Evolutionary conservation across 1,284 basidiomycete species (phyloP).

Genomic region (Cryptococcus depauperatus): DNA sequence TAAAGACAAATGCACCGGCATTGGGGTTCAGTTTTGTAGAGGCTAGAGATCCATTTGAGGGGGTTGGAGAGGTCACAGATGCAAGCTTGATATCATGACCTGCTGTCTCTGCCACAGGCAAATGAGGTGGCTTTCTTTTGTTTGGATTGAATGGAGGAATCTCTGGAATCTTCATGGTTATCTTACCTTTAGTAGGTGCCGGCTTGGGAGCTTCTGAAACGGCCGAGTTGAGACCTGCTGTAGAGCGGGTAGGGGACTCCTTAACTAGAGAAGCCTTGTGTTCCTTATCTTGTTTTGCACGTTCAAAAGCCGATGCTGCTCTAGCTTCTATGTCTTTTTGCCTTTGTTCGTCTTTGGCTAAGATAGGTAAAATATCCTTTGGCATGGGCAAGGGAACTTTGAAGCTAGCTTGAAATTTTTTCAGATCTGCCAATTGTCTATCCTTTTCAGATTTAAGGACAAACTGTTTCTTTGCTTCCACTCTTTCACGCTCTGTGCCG

Average conservation of each 20-base stretch:
- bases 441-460: conserved; percentile 70
- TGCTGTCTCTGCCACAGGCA: conserved; percentile 35
- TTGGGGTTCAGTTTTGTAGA: conserved; percentile 63
- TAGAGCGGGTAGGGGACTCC: conserved; percentile 11
- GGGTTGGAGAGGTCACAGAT: conserved; percentile 46
- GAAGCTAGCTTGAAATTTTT: conserved; percentile 87
- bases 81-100: conserved; percentile 25
- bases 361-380: conserved; percentile 82
- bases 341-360: conserved; percentile 82
- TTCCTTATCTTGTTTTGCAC: conserved; percentile 51
- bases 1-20: conserved; percentile 59
- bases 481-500: conserved; percentile 73
- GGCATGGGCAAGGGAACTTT: conserved; percentile 93
- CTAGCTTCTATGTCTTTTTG: conserved; percentile 73
- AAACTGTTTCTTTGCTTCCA: conserved; percentile 83
- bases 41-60: conserved; percentile 33
- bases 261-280: conserved; percentile 10
- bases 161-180: conserved; percentile 58
- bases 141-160: conserved; percentile 86
- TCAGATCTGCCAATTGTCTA: conserved; percentile 63
- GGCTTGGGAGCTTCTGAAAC: conserved; percentile 31
- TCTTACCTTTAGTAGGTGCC: conserved; percentile 39
- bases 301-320: conserved; percentile 54
- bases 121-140: conserved; percentile 40
- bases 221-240: conserved; percentile 3